phyloP scores from a whole-genome alignment of 1,139 yeast species.

The Saccharomyces hybrid region DNA sequence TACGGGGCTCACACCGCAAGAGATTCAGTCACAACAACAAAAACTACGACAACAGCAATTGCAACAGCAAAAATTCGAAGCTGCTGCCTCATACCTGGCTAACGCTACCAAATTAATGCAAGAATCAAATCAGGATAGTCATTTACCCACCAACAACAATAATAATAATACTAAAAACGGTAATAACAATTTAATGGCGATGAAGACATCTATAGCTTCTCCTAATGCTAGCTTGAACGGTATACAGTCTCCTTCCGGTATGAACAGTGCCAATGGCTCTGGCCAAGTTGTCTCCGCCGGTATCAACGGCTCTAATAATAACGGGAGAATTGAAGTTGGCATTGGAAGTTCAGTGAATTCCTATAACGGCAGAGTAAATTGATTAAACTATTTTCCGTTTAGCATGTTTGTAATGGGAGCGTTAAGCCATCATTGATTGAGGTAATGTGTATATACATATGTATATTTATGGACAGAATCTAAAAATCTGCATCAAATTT shows the following conservation, averaged over 20 bases:
- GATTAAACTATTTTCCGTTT: constrained; percentile 1
- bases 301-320: constrained; percentile 2
- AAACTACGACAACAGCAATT: constrained; percentile 35
- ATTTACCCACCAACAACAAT: constrained; percentile 7
- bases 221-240: neutral
- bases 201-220: neutral
- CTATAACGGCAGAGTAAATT: constrained; percentile 22
- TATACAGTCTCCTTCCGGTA: neutral
- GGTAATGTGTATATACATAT: neutral
- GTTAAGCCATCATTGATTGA: neutral
- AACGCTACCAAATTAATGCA: constrained; percentile 27
- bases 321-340: constrained; percentile 22
- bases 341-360: constrained; percentile 16
- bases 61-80: constrained; percentile 29
- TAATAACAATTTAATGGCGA: constrained; percentile 14
- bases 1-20: constrained; percentile 30
- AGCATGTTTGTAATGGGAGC: neutral
- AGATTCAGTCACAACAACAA: constrained; percentile 34
- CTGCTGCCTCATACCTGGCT: constrained; percentile 28
- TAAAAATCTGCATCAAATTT: neutral
- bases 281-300: neutral
- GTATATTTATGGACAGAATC: neutral
- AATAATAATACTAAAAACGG: constrained; percentile 14
- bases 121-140: constrained; percentile 11
- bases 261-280: neutral